These are phyloP conservation scores for Naganishia antarctica DNA, from an alignment of 768 basidiomycete genomes.

Conservation along the genomic window DNA sequence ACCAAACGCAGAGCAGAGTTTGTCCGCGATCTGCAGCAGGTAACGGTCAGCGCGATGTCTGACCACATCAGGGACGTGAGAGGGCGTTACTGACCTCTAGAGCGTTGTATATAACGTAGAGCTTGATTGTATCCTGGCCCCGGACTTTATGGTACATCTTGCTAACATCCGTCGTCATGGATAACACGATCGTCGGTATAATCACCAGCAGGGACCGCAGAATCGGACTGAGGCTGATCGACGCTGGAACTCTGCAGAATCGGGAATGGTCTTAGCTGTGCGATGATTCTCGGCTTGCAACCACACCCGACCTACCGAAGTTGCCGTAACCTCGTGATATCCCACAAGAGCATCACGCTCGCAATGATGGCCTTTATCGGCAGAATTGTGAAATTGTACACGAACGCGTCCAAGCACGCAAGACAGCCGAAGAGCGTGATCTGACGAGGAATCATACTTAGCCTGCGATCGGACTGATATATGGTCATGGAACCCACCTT, in stretches of 20 bases:
- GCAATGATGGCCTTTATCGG: slow-evolving; percentile 65
- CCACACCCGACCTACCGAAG: slow-evolving; percentile 9
- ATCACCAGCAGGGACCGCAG: slow-evolving; percentile 72
- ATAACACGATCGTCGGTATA: slow-evolving; percentile 66
- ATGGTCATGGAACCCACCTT: slow-evolving; percentile 58
- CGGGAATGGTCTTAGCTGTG: background rate
- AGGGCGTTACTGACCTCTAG: slow-evolving; percentile 73
- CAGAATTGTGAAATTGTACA: slow-evolving; percentile 95
- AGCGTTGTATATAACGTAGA: slow-evolving; percentile 98
- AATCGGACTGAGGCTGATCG: slow-evolving; percentile 73
- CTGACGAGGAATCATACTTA: slow-evolving; percentile 53
- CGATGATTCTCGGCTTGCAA: background rate
- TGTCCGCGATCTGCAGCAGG: slow-evolving; percentile 73
- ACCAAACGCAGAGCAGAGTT: slow-evolving; percentile 89
- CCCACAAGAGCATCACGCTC: slow-evolving; percentile 6
- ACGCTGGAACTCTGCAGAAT: slow-evolving; percentile 1
- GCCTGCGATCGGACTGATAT: background rate
- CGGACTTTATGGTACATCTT: slow-evolving; percentile 97
- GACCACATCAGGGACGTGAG: background rate
- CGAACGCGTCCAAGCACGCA: slow-evolving; percentile 90
- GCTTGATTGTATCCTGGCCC: slow-evolving; percentile 95
- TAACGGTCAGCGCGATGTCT: background rate
- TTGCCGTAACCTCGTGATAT: slow-evolving; percentile 14
- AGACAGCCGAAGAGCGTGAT: slow-evolving; percentile 87
- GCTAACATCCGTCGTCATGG: slow-evolving; percentile 84